Evolutionary conservation across 2,329 filamentous ascomycete genomes (phyloP).

Genomic region (Bretziella fagacearum): DNA sequence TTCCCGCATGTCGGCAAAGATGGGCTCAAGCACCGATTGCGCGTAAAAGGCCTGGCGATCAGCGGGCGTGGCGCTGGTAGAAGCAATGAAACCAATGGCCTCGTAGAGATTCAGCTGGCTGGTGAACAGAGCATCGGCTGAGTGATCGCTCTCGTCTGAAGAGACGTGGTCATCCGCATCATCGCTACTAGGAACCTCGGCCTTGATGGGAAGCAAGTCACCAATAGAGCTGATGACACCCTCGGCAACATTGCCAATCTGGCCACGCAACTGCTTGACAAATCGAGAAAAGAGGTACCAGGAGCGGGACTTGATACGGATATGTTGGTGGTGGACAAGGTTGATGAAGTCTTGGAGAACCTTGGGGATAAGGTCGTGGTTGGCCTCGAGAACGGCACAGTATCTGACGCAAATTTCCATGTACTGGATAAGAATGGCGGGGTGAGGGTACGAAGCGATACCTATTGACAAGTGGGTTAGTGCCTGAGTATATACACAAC

Average conservation of each 20-base stretch:
- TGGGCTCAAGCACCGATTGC: constrained; percentile 71
- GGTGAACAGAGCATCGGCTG: constrained; percentile 76
- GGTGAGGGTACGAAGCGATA: constrained; percentile 71
- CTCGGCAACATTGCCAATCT: constrained; percentile 79
- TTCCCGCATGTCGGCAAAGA: constrained; percentile 77
- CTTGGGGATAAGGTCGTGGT: constrained; percentile 63
- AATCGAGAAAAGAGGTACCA: constrained; percentile 96
- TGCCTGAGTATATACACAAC: constrained; percentile 18
- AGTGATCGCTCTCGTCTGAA: constrained; percentile 79
- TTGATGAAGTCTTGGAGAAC: constrained; percentile 84
- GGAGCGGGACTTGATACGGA: constrained; percentile 73
- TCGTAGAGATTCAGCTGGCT: constrained; percentile 91
- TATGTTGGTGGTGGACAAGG: constrained; percentile 73
- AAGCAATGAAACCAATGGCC: constrained; percentile 82
- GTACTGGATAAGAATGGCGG: constrained; percentile 83
- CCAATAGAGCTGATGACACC: constrained; percentile 79
- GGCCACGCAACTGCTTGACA: constrained; percentile 67
- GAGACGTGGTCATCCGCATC: constrained; percentile 83
- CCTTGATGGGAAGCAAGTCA: constrained; percentile 78
- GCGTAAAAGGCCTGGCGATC: constrained; percentile 81
- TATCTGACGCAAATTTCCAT: constrained; percentile 98
- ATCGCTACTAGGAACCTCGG: constrained; percentile 63
- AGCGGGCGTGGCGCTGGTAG: constrained; percentile 54
- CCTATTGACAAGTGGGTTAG: constrained; percentile 30
- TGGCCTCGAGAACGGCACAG: constrained; percentile 76